Evolutionary conservation across 495 filamentous ascomycete species (phyloP).

Genomic region (Neurospora hispaniola): DNA sequence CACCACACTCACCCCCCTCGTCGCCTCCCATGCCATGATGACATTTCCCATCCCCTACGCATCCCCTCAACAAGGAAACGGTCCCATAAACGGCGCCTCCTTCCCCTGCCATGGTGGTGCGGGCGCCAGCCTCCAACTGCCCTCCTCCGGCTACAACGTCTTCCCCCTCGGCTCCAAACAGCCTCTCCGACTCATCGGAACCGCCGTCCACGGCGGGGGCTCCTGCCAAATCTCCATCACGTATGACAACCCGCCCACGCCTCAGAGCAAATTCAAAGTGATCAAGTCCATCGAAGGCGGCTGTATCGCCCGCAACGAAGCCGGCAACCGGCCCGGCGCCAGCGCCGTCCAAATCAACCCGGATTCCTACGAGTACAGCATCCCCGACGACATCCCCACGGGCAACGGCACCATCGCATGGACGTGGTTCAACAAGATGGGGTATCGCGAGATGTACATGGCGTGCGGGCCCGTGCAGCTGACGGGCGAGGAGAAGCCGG

Average conservation of each 20-base stretch:
- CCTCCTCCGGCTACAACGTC: slow-evolving; percentile 28
- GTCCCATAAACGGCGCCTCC: slow-evolving; percentile 36
- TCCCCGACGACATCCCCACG: slow-evolving; percentile 44
- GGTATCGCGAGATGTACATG: slow-evolving; percentile 88
- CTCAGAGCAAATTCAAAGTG: slow-evolving; percentile 47
- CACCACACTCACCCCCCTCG: neutral
- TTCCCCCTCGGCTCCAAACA: slow-evolving; percentile 39
- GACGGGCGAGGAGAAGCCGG: slow-evolving; percentile 8
- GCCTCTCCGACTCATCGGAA: slow-evolving; percentile 43
- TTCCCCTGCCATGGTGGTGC: slow-evolving; percentile 60
- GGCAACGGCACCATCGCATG: slow-evolving; percentile 66
- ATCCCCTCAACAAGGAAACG: slow-evolving; percentile 9
- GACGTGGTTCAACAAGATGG: slow-evolving; percentile 84
- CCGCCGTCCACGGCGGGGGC: slow-evolving; percentile 71
- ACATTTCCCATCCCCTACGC: slow-evolving; percentile 10
- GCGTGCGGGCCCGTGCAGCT: slow-evolving; percentile 72
- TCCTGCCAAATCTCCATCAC: slow-evolving; percentile 77
- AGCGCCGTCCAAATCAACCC: neutral
- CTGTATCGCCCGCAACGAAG: slow-evolving; percentile 46
- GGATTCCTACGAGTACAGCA: slow-evolving; percentile 30
- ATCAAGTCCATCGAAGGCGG: slow-evolving; percentile 70
- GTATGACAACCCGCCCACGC: slow-evolving; percentile 49
- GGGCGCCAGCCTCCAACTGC: neutral
- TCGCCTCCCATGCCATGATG: slow-evolving; percentile 17
- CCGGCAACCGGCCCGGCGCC: slow-evolving; percentile 30